Evolutionary conservation across 2,329 filamentous ascomycete species (phyloP).

Genomic region (Aspergillus ochraceus): DNA sequence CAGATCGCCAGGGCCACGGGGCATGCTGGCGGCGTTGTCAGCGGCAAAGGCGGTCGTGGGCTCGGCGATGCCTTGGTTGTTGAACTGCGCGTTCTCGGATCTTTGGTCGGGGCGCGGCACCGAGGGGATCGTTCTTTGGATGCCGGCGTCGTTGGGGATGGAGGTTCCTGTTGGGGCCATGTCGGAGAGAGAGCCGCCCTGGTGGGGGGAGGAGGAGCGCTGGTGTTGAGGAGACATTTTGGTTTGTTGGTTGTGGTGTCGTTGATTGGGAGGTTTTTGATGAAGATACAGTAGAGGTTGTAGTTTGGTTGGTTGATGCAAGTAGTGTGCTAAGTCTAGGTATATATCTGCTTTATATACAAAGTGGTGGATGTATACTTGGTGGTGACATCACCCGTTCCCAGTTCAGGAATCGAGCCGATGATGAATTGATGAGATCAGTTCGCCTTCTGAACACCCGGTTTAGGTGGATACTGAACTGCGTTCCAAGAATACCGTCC

Average conservation of each 20-base stretch:
- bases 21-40: constrained; percentile 51
- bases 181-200: constrained; percentile 40
- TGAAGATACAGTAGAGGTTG: background rate
- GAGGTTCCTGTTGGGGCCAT: constrained; percentile 41
- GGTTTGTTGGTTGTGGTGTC: background rate
- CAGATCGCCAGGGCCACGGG: constrained; percentile 38
- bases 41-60: constrained; percentile 43
- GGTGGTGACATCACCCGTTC: background rate
- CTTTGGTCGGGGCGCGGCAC: constrained; percentile 50
- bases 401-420: background rate
- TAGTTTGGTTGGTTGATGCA: too few relatives aligned
- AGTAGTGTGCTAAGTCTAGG: too few relatives aligned
- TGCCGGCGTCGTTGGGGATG: constrained; percentile 49
- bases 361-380: background rate
- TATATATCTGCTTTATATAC: background rate
- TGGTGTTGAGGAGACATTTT: background rate
- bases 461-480: background rate
- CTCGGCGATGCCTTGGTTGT: constrained; percentile 38
- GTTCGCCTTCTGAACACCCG: background rate
- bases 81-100: constrained; percentile 30
- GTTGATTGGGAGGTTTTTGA: background rate
- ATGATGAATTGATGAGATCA: background rate
- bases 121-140: constrained; percentile 48
- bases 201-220: constrained; percentile 22
- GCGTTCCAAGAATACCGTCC: background rate